These are phyloP conservation scores for Cicer judaicum DNA, from an alignment of 306 rosid genomes.

Conservation along the genomic window DNA sequence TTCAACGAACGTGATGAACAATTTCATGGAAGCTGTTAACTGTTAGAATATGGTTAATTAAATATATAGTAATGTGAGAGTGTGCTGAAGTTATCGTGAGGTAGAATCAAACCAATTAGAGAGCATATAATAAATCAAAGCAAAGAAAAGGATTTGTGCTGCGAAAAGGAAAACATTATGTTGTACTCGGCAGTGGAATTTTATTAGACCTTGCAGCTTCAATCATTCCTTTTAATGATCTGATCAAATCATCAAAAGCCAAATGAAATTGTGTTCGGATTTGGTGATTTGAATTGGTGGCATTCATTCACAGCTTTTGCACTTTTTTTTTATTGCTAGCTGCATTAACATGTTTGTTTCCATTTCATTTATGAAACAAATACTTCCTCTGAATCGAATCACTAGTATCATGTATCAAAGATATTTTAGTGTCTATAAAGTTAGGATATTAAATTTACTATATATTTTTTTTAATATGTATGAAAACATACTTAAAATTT, in stretches of 20 bases:
- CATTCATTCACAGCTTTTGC: too few species aligned
- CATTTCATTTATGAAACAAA: too few species aligned
- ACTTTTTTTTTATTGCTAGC: too few species aligned
- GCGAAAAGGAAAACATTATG: conserved; percentile 30
- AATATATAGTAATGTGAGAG: conserved; percentile 50
- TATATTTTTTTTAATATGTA: too few species aligned
- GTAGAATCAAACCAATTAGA: too few species aligned
- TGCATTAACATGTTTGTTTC: too few species aligned
- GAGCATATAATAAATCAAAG: not conserved
- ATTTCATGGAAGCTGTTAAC: conserved; percentile 28
- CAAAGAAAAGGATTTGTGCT: conserved; percentile 19
- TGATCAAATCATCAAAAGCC: not conserved
- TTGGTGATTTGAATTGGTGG: too few species aligned
- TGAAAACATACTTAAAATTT: too few species aligned
- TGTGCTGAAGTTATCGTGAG: conserved; percentile 1
- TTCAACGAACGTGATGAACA: conserved; percentile 33
- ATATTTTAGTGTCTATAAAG: too few species aligned
- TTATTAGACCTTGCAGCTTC: conserved; percentile 42
- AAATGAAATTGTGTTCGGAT: not conserved
- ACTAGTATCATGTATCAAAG: too few species aligned
- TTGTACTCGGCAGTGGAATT: conserved; percentile 13
- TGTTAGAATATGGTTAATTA: conserved; percentile 37
- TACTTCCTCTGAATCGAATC: too few species aligned
- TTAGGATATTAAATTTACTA: too few species aligned
- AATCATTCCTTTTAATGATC: not conserved